These are phyloP conservation scores for Clitocybe nebularis DNA, from an alignment of 1,284 basidiomycete genomes.

Conservation along the genomic window DNA sequence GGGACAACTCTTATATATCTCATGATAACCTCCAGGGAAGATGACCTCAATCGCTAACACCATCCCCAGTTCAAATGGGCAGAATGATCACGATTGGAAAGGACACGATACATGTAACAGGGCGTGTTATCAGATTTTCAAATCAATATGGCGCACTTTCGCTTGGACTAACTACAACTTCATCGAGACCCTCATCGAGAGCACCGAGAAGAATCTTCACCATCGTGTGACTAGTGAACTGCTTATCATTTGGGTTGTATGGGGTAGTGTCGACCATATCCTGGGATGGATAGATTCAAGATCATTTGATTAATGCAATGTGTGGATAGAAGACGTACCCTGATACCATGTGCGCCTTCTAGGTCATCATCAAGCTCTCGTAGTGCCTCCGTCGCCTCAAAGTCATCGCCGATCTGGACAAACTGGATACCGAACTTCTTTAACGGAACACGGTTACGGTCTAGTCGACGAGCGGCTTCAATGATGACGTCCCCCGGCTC, in stretches of 20 bases:
- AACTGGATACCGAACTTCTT: constrained; percentile 47
- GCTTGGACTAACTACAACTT: background rate
- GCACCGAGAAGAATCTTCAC: constrained; percentile 42
- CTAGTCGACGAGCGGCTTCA: constrained; percentile 43
- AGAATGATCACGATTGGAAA: too few species aligned
- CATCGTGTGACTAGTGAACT: constrained; percentile 34
- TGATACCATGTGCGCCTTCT: constrained; percentile 28
- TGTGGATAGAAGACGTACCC: constrained; percentile 34
- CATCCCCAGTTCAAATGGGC: too few species aligned
- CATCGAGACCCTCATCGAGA: constrained; percentile 23
- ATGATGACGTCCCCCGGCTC: constrained; percentile 47
- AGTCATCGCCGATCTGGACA: constrained; percentile 48
- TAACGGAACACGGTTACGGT: constrained; percentile 29
- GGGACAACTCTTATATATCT: too few species aligned
- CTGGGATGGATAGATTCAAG: constrained; percentile 19
- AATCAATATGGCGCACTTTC: too few species aligned
- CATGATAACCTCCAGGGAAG: too few species aligned
- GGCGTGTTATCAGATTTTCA: too few species aligned
- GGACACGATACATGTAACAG: too few species aligned
- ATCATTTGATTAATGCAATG: too few species aligned
- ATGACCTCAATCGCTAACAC: too few species aligned
- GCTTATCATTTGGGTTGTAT: constrained; percentile 28
- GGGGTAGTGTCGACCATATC: constrained; percentile 45
- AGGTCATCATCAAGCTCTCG: constrained; percentile 44
- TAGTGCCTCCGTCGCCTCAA: constrained; percentile 39